Conservation (phyloP, 352 stramenopile genomes). For the Peronospora belbahrii region DNA sequence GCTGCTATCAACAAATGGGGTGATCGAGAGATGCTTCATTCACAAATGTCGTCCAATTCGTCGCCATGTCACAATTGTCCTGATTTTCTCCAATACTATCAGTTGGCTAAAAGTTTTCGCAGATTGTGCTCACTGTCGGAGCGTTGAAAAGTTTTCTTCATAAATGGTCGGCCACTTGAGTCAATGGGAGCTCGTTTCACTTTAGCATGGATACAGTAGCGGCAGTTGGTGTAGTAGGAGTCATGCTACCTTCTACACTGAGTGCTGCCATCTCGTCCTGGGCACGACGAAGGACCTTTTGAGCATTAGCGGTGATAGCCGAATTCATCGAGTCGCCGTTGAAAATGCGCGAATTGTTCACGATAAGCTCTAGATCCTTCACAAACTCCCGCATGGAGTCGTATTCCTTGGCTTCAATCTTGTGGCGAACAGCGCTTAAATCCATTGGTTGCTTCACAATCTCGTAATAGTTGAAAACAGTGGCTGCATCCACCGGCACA, state of each 20-base stretch:
- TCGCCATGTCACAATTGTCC: slow-evolving; percentile 59
- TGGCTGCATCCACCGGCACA: slow-evolving; percentile 43
- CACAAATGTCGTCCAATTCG: slow-evolving; percentile 78
- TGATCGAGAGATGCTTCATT: slow-evolving; percentile 52
- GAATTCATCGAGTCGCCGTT: slow-evolving; percentile 65
- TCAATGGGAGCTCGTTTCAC: no score
- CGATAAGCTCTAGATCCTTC: slow-evolving; percentile 80
- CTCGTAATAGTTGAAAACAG: slow-evolving; percentile 71
- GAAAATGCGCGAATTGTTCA: slow-evolving; percentile 79
- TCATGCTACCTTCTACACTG: slow-evolving; percentile 43
- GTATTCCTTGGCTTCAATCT: slow-evolving; percentile 59
- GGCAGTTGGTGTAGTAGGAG: slow-evolving; percentile 22
- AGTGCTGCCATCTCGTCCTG: slow-evolving; percentile 68
- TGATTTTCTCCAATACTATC: not conserved
- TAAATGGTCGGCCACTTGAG: no score
- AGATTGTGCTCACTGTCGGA: no score
- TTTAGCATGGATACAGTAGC: slow-evolving; percentile 19
- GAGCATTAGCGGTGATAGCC: slow-evolving; percentile 68
- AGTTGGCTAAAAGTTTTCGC: no score
- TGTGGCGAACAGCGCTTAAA: slow-evolving; percentile 54
- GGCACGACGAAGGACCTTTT: slow-evolving; percentile 63
- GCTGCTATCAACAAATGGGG: slow-evolving; percentile 37
- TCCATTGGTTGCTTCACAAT: slow-evolving; percentile 86
- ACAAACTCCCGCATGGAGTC: slow-evolving; percentile 83
- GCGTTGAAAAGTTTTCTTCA: no score